phyloP scores from a whole-genome alignment of 371 early-diverging fungal genomes.

The Mortierella sp. region DNA sequence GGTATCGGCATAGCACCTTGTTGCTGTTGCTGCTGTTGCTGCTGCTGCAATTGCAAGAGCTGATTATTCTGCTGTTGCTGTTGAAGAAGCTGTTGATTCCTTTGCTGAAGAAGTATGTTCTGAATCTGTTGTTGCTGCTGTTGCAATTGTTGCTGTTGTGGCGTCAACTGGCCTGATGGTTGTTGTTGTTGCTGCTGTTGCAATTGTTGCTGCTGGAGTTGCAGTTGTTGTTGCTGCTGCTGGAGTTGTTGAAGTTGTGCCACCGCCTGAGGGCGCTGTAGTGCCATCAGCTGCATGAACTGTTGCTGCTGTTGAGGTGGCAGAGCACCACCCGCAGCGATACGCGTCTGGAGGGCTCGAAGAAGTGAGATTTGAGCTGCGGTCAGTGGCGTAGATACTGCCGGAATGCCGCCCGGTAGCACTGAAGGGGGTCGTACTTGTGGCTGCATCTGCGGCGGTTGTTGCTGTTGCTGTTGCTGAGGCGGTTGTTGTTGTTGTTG shows the following conservation, averaged over 20 bases:
- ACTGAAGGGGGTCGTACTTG: constrained; percentile 27
- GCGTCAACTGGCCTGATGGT: neutral
- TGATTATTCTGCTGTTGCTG: constrained; percentile 27
- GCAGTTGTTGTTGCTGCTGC: constrained; percentile 25
- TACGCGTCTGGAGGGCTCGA: constrained; percentile 30
- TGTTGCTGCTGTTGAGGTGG: constrained; percentile 60
- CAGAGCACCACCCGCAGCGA: constrained; percentile 15
- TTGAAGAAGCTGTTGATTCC: constrained; percentile 34
- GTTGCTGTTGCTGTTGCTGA: constrained; percentile 14
- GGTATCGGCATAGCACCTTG: neutral
- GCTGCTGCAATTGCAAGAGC: constrained; percentile 38
- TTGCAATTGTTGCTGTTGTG: constrained; percentile 18
- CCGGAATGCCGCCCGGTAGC: neutral
- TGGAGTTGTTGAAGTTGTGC: constrained; percentile 28
- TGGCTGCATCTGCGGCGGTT: neutral
- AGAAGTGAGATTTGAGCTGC: constrained; percentile 19
- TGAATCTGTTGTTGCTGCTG: constrained; percentile 30
- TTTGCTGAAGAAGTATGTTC: constrained; percentile 27
- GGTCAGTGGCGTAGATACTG: constrained; percentile 22
- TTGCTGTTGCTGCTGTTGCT: constrained; percentile 21
- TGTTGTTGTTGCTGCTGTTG: constrained; percentile 24
- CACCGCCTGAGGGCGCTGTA: constrained; percentile 36
- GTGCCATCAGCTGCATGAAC: constrained; percentile 14
- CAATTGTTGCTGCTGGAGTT: constrained; percentile 45
- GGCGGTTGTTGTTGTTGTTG: neutral